These are phyloP conservation scores for Kwoniella sp. DNA, from an alignment of 768 basidiomycete genomes.

Conservation along the genomic window DNA sequence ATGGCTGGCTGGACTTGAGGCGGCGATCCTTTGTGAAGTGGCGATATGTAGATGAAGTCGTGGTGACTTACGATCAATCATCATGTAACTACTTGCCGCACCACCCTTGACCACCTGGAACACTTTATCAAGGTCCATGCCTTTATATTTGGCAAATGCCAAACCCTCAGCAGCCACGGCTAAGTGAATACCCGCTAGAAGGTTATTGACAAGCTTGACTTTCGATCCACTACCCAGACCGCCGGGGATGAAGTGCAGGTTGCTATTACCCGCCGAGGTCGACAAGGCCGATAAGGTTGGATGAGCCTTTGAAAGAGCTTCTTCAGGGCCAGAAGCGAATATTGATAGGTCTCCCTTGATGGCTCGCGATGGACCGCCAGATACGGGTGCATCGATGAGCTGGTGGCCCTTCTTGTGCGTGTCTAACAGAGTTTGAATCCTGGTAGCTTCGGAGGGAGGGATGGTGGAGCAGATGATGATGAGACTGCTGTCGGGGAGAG, in stretches of 20 bases:
- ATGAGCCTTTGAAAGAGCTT: slow-evolving; percentile 27
- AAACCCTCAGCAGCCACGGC: slow-evolving; percentile 42
- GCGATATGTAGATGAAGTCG: background rate
- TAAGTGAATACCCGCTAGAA: slow-evolving; percentile 43
- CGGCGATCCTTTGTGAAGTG: no score
- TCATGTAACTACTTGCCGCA: slow-evolving; percentile 39
- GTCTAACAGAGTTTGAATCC: slow-evolving; percentile 30
- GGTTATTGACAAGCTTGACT: slow-evolving; percentile 46
- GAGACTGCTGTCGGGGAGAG: slow-evolving; percentile 26
- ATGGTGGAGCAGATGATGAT: slow-evolving; percentile 47
- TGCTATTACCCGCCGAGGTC: slow-evolving; percentile 16
- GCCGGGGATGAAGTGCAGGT: slow-evolving; percentile 49
- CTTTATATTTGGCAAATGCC: slow-evolving; percentile 40
- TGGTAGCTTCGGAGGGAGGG: slow-evolving; percentile 36
- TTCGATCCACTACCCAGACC: slow-evolving; percentile 42
- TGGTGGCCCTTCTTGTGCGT: slow-evolving; percentile 17
- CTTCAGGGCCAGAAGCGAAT: slow-evolving; percentile 35
- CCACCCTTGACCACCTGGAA: slow-evolving; percentile 42
- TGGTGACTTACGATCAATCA: slow-evolving; percentile 40
- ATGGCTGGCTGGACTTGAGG: no score
- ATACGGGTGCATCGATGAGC: slow-evolving; percentile 47
- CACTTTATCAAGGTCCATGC: slow-evolving; percentile 42
- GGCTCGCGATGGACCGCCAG: slow-evolving; percentile 44
- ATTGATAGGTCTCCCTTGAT: slow-evolving; percentile 45
- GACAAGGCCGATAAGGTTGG: slow-evolving; percentile 38